Evolutionary conservation across 2,329 filamentous ascomycete species (phyloP).

Genomic region (Onygenales sp.): DNA sequence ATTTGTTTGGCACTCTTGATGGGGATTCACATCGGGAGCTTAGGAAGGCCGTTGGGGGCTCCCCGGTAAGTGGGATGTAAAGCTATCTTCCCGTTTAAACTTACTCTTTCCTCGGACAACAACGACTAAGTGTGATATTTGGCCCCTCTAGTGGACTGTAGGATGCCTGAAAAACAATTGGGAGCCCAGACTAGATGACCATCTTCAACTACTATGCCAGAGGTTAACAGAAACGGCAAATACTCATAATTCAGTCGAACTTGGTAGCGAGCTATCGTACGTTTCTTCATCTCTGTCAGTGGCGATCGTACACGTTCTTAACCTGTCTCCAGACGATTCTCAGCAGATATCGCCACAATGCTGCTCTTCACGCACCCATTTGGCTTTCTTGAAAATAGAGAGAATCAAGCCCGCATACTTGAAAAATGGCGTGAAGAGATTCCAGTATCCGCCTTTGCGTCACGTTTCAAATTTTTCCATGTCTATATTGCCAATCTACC

Average conservation of each 20-base stretch:
- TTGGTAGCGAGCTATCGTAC: constrained; percentile 27
- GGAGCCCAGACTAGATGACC: constrained; percentile 28
- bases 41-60: constrained; percentile 26
- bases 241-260: constrained; percentile 15
- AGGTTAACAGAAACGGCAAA: constrained; percentile 23
- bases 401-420: constrained; percentile 29
- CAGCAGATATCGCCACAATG: constrained; percentile 33
- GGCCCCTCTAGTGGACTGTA: constrained; percentile 23
- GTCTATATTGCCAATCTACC: constrained; percentile 21
- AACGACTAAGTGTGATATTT: not conserved
- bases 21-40: constrained; percentile 25
- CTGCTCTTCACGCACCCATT: constrained; percentile 29
- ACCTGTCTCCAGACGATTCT: constrained; percentile 22
- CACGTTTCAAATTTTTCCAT: constrained; percentile 26
- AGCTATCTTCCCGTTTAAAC: not conserved
- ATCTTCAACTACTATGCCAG: constrained; percentile 22
- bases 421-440: constrained; percentile 28
- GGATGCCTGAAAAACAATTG: constrained; percentile 30
- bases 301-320: not conserved
- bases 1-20: constrained; percentile 21
- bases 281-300: not conserved
- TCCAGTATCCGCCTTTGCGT: constrained; percentile 27
- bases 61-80: not conserved
- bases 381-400: constrained; percentile 29
- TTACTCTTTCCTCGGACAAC: not conserved